These are phyloP conservation scores for Cercospora sp. DNA, from an alignment of 2,329 filamentous ascomycete genomes.

Conservation along the genomic window DNA sequence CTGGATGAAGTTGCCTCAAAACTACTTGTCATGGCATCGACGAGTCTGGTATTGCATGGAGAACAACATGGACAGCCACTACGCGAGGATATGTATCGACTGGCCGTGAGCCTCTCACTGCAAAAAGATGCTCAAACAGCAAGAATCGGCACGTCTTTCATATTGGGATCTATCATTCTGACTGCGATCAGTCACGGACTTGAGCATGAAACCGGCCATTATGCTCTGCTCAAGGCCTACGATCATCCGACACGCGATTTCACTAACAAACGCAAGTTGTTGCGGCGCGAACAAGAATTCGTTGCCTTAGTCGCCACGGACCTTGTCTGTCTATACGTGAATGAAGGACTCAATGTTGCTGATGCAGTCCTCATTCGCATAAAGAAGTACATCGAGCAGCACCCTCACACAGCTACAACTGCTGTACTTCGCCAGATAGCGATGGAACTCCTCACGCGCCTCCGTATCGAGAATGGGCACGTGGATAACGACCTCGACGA, in stretches of 20 bases:
- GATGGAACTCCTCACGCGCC: not conserved
- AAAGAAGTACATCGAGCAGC: not conserved
- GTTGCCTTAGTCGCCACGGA: not conserved
- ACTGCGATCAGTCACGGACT: not conserved
- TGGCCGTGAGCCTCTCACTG: not conserved
- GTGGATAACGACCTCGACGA: not conserved
- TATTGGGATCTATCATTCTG: not conserved
- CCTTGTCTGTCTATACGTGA: not conserved
- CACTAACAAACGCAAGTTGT: not conserved
- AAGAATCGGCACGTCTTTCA: not conserved
- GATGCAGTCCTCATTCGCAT: not conserved
- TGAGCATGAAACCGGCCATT: not conserved
- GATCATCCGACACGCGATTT: not conserved
- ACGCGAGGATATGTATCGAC: not conserved
- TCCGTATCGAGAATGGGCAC: not conserved
- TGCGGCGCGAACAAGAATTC: slow-evolving; percentile 3
- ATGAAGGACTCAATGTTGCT: not conserved
- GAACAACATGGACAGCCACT: not conserved
- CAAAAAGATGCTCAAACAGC: no score
- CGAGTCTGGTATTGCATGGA: no score
- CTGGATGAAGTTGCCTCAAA: slow-evolving; percentile 8
- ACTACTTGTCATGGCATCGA: not conserved
- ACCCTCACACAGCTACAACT: not conserved
- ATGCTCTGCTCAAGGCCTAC: not conserved
- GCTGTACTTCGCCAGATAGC: not conserved